Conservation (phyloP, 148 eudicot genomes). For the Bassia scoparia region DNA sequence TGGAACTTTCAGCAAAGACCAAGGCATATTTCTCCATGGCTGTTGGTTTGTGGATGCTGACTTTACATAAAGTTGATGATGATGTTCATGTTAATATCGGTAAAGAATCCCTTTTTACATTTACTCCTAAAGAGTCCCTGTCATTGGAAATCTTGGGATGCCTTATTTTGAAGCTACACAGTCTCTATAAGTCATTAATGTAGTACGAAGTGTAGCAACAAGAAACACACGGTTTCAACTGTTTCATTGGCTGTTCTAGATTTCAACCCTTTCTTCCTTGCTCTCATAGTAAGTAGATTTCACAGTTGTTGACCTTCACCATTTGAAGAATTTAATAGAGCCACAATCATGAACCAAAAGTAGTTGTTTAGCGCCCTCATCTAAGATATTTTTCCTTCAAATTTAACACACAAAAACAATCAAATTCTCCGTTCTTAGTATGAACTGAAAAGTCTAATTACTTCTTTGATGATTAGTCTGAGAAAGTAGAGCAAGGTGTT, state of each 20-base stretch:
- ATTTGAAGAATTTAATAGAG: not conserved
- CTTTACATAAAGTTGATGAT: slow-evolving; percentile 80
- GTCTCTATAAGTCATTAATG: too few relatives aligned
- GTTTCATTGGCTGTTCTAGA: not conserved
- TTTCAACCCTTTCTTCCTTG: not conserved
- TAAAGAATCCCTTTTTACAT: slow-evolving; percentile 18
- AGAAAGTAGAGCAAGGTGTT: not conserved
- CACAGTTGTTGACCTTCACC: not conserved
- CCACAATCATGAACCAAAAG: not conserved
- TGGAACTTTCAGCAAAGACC: slow-evolving; percentile 81
- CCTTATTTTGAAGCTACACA: not conserved
- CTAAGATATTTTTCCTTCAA: not conserved
- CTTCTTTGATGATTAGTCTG: not conserved
- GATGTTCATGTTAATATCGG: slow-evolving; percentile 91
- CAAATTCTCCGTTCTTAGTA: not conserved
- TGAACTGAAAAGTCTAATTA: not conserved
- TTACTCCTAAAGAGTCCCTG: not conserved
- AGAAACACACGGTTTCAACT: too few relatives aligned
- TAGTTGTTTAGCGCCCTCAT: not conserved
- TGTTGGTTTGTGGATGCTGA: slow-evolving; percentile 75
- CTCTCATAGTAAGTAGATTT: not conserved
- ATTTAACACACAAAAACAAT: not conserved
- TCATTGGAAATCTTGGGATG: not conserved
- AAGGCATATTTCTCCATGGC: slow-evolving; percentile 70
- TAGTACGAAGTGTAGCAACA: not conserved